Base-by-base conservation (phyloP, 345 rosid genomes). In the Eucalyptus caleyi region DNA sequence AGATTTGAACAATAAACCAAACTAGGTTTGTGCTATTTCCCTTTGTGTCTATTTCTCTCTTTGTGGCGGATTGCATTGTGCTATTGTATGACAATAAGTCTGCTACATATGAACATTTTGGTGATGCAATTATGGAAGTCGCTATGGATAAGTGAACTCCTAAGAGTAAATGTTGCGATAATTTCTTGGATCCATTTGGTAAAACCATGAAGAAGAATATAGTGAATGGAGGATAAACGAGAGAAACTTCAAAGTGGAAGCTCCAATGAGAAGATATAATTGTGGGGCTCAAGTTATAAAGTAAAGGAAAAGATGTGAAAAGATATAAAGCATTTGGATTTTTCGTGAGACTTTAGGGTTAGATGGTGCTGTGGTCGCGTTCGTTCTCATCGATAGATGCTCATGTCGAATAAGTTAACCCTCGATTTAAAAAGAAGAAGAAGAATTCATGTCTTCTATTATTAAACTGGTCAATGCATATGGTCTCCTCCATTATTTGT, bases 1-100 rank as follows among this genome's bases (percentile, higher is more conserved):
- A 37, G 8, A 11, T 19, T 0, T 21, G 0, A 34, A 72, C 9
- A 0, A 1, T 19, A 19, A 23, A 37, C 4, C 1, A 19, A 37
- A 72, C 14, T 4, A 10, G 13, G 7, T 72, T n/a, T n/a, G n/a
- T n/a, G n/a, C n/a, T n/a, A 69, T 18, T 18, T 37, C 40, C 40
- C 40, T 37, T 5, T 10, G 9, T 40, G 15, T 10, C 21, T 69
- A 11, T 69, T 69, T 34, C 24, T 69, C 4, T 69, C 10, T 32
- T 16, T 16, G 6, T 69, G 24, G 81, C 2, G 1, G 24, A 72
- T 72, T 72, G 45, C 82, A 19, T 10, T 1, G 27, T 69, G 15
- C 82, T 72, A 21, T 21, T 40, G 47, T 26, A 40, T 9, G 26
- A 40, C 15, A 37, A 11, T 40, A 37, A 40, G 27, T 21, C 24